These are phyloP conservation scores for Micromonas commoda DNA, from an alignment of 139 green algal genomes.

Conservation along the genomic window DNA sequence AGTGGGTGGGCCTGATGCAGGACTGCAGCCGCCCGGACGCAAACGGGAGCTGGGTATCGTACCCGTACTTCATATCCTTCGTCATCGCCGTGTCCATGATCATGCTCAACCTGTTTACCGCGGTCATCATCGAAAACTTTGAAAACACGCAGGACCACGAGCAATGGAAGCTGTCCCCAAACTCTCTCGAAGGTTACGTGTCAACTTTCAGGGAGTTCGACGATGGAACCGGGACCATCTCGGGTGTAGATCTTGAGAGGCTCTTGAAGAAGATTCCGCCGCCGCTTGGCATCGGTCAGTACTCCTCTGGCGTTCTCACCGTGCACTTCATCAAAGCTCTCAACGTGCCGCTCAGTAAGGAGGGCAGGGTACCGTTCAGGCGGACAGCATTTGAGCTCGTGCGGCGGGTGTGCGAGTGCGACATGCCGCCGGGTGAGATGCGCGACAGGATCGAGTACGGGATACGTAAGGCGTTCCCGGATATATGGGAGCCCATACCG, in stretches of 20 bases:
- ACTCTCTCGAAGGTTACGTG: background rate
- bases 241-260: background rate
- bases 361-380: background rate
- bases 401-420: background rate
- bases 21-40: background rate
- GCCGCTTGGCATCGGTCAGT: background rate
- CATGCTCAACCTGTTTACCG: constrained; percentile 47
- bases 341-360: background rate
- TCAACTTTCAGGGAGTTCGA: background rate
- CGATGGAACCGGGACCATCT: background rate
- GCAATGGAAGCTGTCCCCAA: background rate
- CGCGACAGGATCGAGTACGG: background rate
- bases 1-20: constrained; percentile 6
- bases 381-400: background rate
- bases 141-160: background rate
- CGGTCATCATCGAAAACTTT: constrained; percentile 32
- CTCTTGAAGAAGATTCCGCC: background rate
- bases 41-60: background rate
- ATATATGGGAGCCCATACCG: background rate
- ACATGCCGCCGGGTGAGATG: background rate
- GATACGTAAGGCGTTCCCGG: background rate
- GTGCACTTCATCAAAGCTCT: background rate
- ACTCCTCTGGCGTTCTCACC: background rate
- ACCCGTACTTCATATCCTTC: constrained; percentile 62
- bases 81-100: constrained; percentile 56